Evolutionary conservation across 371 early-diverging fungal genomes (phyloP).

Genomic region (Rhizomucor miehei): DNA sequence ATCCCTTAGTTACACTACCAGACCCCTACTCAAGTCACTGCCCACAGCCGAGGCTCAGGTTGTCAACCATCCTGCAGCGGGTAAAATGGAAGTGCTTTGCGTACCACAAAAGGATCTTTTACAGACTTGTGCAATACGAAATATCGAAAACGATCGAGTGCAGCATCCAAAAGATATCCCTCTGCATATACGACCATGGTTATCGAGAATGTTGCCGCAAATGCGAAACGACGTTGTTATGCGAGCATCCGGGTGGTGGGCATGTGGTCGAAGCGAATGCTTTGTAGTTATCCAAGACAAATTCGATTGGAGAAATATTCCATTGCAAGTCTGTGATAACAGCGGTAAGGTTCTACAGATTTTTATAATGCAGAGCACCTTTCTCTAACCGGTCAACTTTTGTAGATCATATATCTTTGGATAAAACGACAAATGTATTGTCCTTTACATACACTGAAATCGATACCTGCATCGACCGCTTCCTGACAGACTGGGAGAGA

Average conservation of each 20-base stretch:
- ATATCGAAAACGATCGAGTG: constrained; percentile 11
- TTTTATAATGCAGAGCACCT: not conserved
- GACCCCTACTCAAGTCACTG: constrained; percentile 36
- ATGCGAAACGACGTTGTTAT: constrained; percentile 40
- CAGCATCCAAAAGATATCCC: constrained; percentile 17
- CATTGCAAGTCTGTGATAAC: constrained; percentile 20
- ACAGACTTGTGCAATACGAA: constrained; percentile 26
- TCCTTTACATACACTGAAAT: constrained; percentile 48
- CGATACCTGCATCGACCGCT: constrained; percentile 35
- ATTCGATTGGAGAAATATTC: constrained; percentile 28
- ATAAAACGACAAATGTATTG: constrained; percentile 29
- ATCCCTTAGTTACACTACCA: constrained; percentile 20
- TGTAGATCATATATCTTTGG: constrained; percentile 43
- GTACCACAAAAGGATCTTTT: constrained; percentile 39
- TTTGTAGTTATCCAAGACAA: constrained; percentile 45
- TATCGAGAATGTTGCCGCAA: constrained; percentile 21
- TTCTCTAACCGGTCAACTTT: not conserved
- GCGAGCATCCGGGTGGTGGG: constrained; percentile 48
- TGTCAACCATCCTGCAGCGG: constrained; percentile 39
- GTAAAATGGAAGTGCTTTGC: constrained; percentile 45
- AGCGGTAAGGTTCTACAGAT: constrained; percentile 16
- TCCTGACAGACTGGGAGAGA: constrained; percentile 46
- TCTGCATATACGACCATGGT: constrained; percentile 28
- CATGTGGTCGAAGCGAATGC: constrained; percentile 42
- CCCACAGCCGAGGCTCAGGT: constrained; percentile 31